Evolutionary conservation across 176 grass and related monocot genomes (phyloP), one percentile per base, ranked within the genome.

Genomic region (Carex littledalei): DNA sequence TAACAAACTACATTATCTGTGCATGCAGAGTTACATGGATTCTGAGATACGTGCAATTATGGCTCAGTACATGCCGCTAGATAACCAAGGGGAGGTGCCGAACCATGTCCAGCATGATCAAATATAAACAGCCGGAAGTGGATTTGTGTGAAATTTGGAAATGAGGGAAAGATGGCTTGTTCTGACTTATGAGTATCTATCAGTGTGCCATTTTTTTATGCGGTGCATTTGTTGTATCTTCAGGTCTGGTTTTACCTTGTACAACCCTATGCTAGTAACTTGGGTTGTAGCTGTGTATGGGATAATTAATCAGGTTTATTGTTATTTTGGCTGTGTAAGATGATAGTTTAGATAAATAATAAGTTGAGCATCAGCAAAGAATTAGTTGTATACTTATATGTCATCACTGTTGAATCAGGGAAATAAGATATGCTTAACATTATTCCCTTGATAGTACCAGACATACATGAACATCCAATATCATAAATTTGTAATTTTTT

Each of bases 11-110:
- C 16, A 45, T 91, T 82, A 2, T 56, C 43, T 62, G 7, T 77
- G 17, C 43, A 3, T 63, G 67, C 81, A 97, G 94, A 93, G 94
- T 35, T 93, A 97, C 67, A 97, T 93, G 91, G 94, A 97, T 85
- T 97, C 91, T 9, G 91, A 97, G 71, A 97, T 97, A 73, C 91
- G 91, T 1, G 94, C 94, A 20, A 97, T 97, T 81, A 93, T 97
- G 94, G 94, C 94, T 45, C 91, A 93, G 59, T 93, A 93, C 91
- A 91, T 97, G 91, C 94, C 91, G 66, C 81, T 97, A 50, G 94
- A 93, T 65, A 93, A 79, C 69, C 94, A 97, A 78, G 91, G 70
- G 15, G 94, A 91, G 34, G 67, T 91, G 66, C 78, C 79, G 0
- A 93, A 82, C 61, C 84, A 96, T 87, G 81, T 83, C 39, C 86